Evolutionary conservation across 805 yeast genomes (phyloP), one percentile per base, ranked within the genome.

Genomic region (Myxozyma sirexii): DNA sequence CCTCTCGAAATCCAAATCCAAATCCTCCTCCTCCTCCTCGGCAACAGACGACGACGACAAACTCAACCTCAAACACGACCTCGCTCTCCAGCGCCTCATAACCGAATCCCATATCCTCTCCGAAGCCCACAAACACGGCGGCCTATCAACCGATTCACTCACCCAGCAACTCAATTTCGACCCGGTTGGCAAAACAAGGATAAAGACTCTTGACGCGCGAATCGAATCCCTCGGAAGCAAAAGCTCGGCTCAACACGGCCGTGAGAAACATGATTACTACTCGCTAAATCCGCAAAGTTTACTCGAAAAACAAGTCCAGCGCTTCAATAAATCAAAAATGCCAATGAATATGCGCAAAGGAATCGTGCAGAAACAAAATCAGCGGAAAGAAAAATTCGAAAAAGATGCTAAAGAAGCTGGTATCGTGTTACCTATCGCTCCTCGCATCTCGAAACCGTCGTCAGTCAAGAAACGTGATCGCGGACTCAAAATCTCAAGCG

Each of bases 261-360:
- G 52, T 1, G 23, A 70, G 26, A 73, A 71, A 8, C 63, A 66
- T 29, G 64, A 62, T 42, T 58, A 58, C 33, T 62, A 62, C 45
- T 59, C 64, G 10, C 27, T 62, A 1, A 49, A 62, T 38, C 66
- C 66, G 35, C 52, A 58, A 38, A 38, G 45, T 12, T 48, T 62
- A 17, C 13, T 31, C 1, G 59, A 45, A 19, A 29, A 46, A 12
- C 55, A 62, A 31, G 13, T 8, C 8, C 53, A 42, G 4, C 42
- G 50, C 38, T 62, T 62, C 39, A 62, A 60, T 27, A 45, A 56
- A 42, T 94, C 88, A 66, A 88, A 85, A 53, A 89, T 90, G 83
- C 97, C 98, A 21, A 92, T 94, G 91, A 72, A 82, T 19, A 84
- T 90, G 78, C 81, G 97, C 57, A 88, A 88, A 70, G 97, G 97